Percentiles rank a stretch among this genome's conserved stretches.
phyloP scores from a whole-genome alignment of 164 flowering plant species.

The Umbilicus rupestris region DNA sequence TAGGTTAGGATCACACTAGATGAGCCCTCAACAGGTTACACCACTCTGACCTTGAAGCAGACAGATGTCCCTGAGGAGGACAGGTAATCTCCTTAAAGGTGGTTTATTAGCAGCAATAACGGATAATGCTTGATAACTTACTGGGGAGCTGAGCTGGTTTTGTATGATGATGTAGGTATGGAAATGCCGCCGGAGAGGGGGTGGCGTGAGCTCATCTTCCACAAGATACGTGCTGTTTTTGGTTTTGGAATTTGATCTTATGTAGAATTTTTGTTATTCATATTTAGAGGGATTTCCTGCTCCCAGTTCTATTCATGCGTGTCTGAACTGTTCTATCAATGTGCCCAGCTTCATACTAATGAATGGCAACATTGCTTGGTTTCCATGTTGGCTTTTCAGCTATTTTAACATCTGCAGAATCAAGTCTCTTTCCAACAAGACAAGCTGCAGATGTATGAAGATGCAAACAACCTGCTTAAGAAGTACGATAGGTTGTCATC shows the following conservation, averaged over 20 bases:
- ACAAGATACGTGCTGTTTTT: constrained; percentile 73
- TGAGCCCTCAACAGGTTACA: constrained; percentile 72
- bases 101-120: not conserved
- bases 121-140: not conserved
- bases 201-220: constrained; percentile 82
- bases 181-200: constrained; percentile 82
- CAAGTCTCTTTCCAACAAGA: too few species aligned
- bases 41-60: constrained; percentile 50
- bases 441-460: too few species aligned
- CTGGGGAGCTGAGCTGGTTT: constrained; percentile 9
- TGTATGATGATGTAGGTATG: constrained; percentile 45
- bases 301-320: not conserved
- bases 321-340: not conserved
- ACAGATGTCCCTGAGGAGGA: constrained; percentile 85
- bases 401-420: too few species aligned
- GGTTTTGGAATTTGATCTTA: constrained; percentile 65
- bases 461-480: too few species aligned
- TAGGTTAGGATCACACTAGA: constrained; percentile 65
- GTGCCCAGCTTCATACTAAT: not conserved
- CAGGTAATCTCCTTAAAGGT: constrained; percentile 32
- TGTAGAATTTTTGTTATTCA: not conserved
- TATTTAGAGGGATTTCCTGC: not conserved
- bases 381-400: not conserved
- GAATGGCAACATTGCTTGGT: not conserved
- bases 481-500: too few species aligned